These are phyloP conservation scores for Aphanomyces invadans DNA, from an alignment of 352 stramenopile genomes.

Conservation along the genomic window DNA sequence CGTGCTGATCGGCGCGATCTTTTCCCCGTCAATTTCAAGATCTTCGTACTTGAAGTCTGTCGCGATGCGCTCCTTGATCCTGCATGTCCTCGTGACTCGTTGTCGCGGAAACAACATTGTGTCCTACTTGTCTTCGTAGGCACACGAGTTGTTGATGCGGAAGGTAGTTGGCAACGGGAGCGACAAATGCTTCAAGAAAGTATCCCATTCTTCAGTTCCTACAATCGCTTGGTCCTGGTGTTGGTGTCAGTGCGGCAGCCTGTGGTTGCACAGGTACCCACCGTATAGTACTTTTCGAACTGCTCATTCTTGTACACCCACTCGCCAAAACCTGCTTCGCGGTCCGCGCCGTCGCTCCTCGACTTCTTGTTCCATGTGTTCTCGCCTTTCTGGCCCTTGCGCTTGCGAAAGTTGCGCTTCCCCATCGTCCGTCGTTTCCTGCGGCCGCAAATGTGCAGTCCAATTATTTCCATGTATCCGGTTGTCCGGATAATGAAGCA, in stretches of 20 bases:
- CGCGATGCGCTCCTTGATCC: conserved; percentile 78
- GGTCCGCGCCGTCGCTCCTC: conserved; percentile 31
- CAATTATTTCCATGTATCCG: not conserved
- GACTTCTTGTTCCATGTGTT: conserved; percentile 48
- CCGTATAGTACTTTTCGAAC: conserved; percentile 82
- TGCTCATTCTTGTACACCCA: conserved; percentile 83
- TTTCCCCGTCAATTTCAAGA: conserved; percentile 68
- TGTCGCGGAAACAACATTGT: too few relatives aligned
- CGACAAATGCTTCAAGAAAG: conserved; percentile 84
- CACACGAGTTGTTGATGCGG: conserved; percentile 88
- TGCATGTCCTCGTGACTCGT: conserved; percentile 23
- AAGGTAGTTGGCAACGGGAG: conserved; percentile 89
- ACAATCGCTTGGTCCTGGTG: conserved; percentile 73
- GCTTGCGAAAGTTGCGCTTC: conserved; percentile 30
- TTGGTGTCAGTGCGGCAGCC: not conserved
- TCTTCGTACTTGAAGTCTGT: conserved; percentile 82
- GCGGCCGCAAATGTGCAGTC: not conserved
- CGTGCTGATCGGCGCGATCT: conserved; percentile 67
- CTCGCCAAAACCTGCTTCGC: conserved; percentile 65
- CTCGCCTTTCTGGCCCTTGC: conserved; percentile 27
- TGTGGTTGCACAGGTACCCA: conserved; percentile 4
- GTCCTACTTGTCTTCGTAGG: conserved; percentile 69
- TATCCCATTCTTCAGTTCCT: conserved; percentile 73
- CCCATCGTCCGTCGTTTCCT: conserved; percentile 28
- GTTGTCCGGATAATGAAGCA: not conserved